Evolutionary conservation across 352 stramenopile genomes (phyloP), one percentile per base, ranked within the genome.

Genomic region (Phytophthora ohioensis): DNA sequence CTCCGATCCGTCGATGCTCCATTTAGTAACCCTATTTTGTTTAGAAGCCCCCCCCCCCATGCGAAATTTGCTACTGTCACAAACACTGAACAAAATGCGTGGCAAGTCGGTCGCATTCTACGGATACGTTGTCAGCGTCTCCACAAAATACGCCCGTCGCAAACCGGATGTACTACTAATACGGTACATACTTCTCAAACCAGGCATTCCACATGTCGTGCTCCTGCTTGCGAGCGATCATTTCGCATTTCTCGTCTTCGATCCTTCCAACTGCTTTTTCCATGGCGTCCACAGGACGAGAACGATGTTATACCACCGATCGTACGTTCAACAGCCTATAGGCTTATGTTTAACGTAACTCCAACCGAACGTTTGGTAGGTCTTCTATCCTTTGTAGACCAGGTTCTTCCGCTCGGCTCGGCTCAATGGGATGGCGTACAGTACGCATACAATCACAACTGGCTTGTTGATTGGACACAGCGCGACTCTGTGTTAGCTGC

Each of bases 341-440:
- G 21, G 46, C 12, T 21, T 36, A 34, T n/a, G 38, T 43, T 11
- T 43, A 43, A 43, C 15, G 15, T 8, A 8, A 5, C 38, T 12
- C 15, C 8, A 8, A 15, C 38, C 15, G 21, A 21, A 12, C 2
- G 8, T 11, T 11, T 43, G 11, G 8, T 43, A 21, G 38, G 38
- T 43, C 38, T 43, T 43, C 21, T 43, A 1, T 8, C 38, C 8
- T 43, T 43, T 43, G 38, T 43, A 43, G 38, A 43, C 8, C 7
- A 43, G 10, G 21, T 43, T 43, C 38, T 15, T n/a, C 38, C 38
- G 38, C 38, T n/a, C 38, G 10, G 38, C 11, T 48, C 42, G n/a
- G 42, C 42, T 48, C 42, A 48, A 48, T 55, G 48, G 30, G 48
- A 55, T 3, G 48, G 42, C 13, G 48, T 41, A 10, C 48, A 55